Conservation (phyloP, 257 asterid species). For the Fraxinus quadrangulata region DNA sequence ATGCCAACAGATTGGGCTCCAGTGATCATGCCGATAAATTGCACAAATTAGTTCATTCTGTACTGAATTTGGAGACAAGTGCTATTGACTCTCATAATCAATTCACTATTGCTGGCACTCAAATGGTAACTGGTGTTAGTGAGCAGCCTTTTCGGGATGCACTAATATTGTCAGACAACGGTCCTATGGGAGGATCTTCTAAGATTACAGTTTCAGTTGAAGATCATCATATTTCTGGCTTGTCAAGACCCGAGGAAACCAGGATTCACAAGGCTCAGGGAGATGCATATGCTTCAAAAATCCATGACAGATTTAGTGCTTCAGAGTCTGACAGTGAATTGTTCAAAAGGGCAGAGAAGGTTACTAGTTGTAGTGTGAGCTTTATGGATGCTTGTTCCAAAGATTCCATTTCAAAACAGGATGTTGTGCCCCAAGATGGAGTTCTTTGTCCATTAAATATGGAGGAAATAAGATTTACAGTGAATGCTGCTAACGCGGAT, state of each 20-base stretch:
- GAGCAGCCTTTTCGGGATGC: conserved; percentile 32
- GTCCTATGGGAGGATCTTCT: conserved; percentile 26
- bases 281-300: conserved; percentile 21
- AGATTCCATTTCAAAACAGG: conserved; percentile 27
- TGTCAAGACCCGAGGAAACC: conserved; percentile 32
- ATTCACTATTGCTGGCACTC: conserved; percentile 20
- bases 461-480: conserved; percentile 15
- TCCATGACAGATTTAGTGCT: conserved; percentile 31
- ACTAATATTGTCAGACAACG: conserved; percentile 16
- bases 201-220: conserved; percentile 29
- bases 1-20: conserved; percentile 26
- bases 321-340: conserved; percentile 32
- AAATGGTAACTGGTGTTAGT: conserved; percentile 13
- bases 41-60: conserved; percentile 25
- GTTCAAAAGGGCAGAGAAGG: conserved; percentile 33
- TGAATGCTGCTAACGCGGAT: conserved; percentile 32
- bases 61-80: conserved; percentile 26
- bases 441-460: conserved; percentile 26
- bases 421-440: conserved; percentile 23
- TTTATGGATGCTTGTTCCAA: conserved; percentile 34
- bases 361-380: conserved; percentile 25
- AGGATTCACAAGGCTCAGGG: conserved; percentile 26
- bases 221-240: conserved; percentile 28
- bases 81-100: conserved; percentile 24
- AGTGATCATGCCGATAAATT: conserved; percentile 23